phyloP scores from a whole-genome alignment of 345 rosid genomes.

The Mangifera indica region DNA sequence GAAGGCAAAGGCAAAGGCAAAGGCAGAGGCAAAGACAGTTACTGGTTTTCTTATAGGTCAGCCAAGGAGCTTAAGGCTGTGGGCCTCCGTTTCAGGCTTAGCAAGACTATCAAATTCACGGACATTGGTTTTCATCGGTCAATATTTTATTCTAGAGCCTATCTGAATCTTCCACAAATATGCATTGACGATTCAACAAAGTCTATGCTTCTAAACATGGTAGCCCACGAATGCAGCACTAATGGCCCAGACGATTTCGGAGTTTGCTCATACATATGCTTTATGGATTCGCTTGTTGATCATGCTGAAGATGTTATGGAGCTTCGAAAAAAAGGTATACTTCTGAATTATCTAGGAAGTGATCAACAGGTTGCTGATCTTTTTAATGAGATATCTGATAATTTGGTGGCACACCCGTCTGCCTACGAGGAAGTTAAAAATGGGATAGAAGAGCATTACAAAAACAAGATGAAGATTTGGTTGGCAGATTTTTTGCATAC shows the following conservation, averaged over 20 bases:
- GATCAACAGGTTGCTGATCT: background rate
- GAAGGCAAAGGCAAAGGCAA: too few relatives aligned
- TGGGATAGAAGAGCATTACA: background rate
- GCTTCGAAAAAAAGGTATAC: conserved; percentile 2
- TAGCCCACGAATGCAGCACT: conserved; percentile 6
- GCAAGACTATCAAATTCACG: background rate
- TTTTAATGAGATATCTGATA: conserved; percentile 1
- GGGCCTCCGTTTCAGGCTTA: conserved; percentile 1
- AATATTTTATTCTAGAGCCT: background rate
- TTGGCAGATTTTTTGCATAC: background rate
- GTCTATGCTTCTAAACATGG: conserved; percentile 1
- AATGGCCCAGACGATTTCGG: background rate
- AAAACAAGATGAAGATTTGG: background rate
- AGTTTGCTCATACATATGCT: conserved; percentile 17
- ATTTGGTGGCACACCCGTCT: background rate
- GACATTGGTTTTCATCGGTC: conserved; percentile 1
- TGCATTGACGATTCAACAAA: background rate
- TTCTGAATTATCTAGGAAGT: background rate
- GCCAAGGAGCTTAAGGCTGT: conserved; percentile 8
- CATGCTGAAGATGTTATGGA: conserved; percentile 11
- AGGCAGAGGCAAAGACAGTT: too few relatives aligned
- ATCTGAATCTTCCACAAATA: background rate
- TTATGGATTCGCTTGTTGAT: conserved; percentile 11
- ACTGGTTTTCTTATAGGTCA: too few relatives aligned
- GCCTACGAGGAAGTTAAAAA: background rate